Base-by-base conservation (phyloP, 1,139 yeast species). In the Geotrichum reessii region DNA sequence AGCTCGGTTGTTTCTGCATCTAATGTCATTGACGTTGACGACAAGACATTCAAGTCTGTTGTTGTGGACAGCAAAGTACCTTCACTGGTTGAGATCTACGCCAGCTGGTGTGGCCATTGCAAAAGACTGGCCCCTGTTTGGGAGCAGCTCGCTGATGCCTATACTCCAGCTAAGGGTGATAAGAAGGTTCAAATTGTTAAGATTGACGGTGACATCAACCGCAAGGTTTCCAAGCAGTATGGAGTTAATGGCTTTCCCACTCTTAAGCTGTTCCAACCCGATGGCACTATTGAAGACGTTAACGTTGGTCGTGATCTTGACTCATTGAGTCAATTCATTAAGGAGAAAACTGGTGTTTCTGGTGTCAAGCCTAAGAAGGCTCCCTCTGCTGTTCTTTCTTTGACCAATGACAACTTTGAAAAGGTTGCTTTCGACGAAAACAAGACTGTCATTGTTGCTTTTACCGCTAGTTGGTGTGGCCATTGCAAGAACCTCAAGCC, bases 21-120 rank as follows among this genome's bases (percentile, higher is more conserved):
- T 14, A 64, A 67, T 27, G 79, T 77, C 37, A 71, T 79, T 49
- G 78, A 76, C 59, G 79, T 76, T 46, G 72, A 74, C 58, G 80
- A 76, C 62, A 74, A 77, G 56, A 80, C 78, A 61, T 83, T 87
- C 67, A 81, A 82, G 53, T 79, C 77, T 24, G 71, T 81, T 44
- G 86, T 84, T 14, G 70, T 79, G 56, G 74, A 78, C 21, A 78
- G 85, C 0, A 85, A 83, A 8, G 82, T 85, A 64, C 83, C 81
- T 61, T 78, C 89, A 0, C 77, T 87, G 61, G 87, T 87, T 55
- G 88, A 87, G 62, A 81, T 87, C 65, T 86, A 85, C 67, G 93
- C 95, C 50, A 82, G 84, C 59, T 87, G 95, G 95, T 87, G 95
- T 69, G 81, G 89, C 47, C 95, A 87, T 71, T 87, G 95, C 73